Evolutionary conservation across 345 rosid genomes (phyloP), one percentile per base, ranked within the genome.

Genomic region (Murraya koenigii): DNA sequence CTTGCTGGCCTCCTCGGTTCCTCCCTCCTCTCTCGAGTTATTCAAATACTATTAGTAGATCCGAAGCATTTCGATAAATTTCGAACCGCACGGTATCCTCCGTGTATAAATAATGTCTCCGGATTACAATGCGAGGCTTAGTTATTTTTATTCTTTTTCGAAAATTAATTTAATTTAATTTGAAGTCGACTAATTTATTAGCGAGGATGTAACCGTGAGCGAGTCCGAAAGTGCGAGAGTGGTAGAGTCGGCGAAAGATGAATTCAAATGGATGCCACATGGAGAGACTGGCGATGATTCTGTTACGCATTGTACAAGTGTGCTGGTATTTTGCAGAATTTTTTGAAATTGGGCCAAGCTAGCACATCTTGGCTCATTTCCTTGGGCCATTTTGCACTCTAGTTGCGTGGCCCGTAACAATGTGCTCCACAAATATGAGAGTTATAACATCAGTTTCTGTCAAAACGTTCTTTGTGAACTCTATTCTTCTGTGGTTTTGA

Each of bases 241-340:
- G 75, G 83, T 85, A 22, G 78, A 78, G 74, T 79, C 87, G 56
- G 81, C 70, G 25, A 78, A 74, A 14, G 33, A 63, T 1, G 81
- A 77, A 54, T 66, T 79, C 36, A 66, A 78, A 32, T 67, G 76
- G 65, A 58, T 89, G 79, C 66, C 84, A 30, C 68, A 71, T 49
- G 90, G 90, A 69, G 81, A 78, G 66, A 78, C 88, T 22, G 94
- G 91, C 23, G 90, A 88, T 70, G 86, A 80, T 78, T 89, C 75
- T 71, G 28, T 87, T 76, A 66, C 88, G 14, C n/a, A n/a, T n/a
- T n/a, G n/a, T n/a, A n/a, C n/a, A n/a, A n/a, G n/a, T n/a, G n/a
- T n/a, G n/a, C n/a, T n/a, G n/a, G n/a, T n/a, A n/a, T n/a, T n/a
- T n/a, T n/a, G n/a, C n/a, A n/a, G n/a, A n/a, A n/a, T n/a, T n/a